Conservation (phyloP, 1,284 basidiomycete genomes). For the Ustilago curta region DNA sequence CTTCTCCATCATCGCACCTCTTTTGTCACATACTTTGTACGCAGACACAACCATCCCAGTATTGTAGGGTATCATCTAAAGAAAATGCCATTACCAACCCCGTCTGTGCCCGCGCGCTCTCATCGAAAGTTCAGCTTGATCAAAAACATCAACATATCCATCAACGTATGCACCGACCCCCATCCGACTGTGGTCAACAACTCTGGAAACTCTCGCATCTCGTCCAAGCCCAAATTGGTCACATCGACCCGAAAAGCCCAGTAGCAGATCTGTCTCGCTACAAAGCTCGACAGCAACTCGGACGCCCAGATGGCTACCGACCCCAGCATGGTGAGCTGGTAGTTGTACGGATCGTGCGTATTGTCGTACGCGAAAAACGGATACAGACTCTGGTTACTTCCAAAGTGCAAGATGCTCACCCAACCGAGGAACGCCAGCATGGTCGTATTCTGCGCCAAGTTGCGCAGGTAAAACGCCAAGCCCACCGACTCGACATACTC, state of each 20-base stretch:
- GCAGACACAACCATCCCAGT: no score
- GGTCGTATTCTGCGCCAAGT: conserved; percentile 74
- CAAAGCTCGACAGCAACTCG: conserved; percentile 72
- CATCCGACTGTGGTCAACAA: conserved; percentile 70
- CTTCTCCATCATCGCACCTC: no score
- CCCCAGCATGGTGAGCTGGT: conserved; percentile 73
- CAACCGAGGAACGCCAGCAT: conserved; percentile 71
- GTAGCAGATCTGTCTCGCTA: conserved; percentile 71
- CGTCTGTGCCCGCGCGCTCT: neutral
- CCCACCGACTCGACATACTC: conserved; percentile 73
- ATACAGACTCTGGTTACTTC: conserved; percentile 73
- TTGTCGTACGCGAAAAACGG: conserved; percentile 74
- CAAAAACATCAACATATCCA: conserved; percentile 74
- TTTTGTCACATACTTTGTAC: no score
- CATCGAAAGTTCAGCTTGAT: conserved; percentile 61
- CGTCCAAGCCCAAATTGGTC: conserved; percentile 72
- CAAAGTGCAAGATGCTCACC: conserved; percentile 73
- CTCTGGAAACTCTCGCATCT: conserved; percentile 73
- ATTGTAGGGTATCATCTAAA: no score
- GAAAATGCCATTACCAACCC: neutral
- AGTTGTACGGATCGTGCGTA: conserved; percentile 74
- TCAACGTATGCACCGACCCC: conserved; percentile 73
- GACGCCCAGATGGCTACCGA: conserved; percentile 73
- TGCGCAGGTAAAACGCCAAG: conserved; percentile 72
- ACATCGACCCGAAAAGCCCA: conserved; percentile 72